Evolutionary conservation across 129 eudicot species (phyloP).

Genomic region (Flaveria brownii): DNA sequence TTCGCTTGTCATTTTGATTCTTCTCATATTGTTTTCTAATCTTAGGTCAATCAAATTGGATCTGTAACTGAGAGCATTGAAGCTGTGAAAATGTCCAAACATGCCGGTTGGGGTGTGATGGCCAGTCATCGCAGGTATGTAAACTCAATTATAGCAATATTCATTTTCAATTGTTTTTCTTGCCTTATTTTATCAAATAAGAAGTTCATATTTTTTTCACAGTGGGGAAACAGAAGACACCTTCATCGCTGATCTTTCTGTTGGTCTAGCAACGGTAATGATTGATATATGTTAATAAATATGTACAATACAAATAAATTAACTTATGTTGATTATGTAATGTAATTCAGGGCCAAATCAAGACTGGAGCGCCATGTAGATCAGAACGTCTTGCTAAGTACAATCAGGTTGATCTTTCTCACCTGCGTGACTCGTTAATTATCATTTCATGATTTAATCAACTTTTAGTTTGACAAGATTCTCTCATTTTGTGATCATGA

Average conservation of each 20-base stretch:
- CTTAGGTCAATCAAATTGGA: slow-evolving; percentile 94
- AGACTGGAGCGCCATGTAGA: slow-evolving; percentile 99
- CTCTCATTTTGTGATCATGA: neutral
- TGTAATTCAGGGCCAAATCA: slow-evolving; percentile 75
- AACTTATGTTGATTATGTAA: neutral
- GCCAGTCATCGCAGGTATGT: slow-evolving; percentile 94
- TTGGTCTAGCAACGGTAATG: slow-evolving; percentile 84
- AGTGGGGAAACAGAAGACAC: slow-evolving; percentile 98
- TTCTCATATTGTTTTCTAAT: slow-evolving; percentile 14
- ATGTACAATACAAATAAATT: neutral
- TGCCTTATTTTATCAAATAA: neutral
- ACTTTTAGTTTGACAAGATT: neutral
- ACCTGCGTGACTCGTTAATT: neutral
- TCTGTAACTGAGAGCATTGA: slow-evolving; percentile 98
- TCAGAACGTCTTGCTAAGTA: slow-evolving; percentile 93
- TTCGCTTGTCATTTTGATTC: neutral
- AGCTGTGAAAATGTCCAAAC: slow-evolving; percentile 94
- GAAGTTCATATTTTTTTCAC: slow-evolving; percentile 15
- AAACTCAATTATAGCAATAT: neutral
- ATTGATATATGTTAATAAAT: neutral
- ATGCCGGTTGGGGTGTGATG: slow-evolving; percentile 99
- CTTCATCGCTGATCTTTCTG: slow-evolving; percentile 93
- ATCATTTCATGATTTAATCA: neutral
- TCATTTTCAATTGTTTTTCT: neutral
- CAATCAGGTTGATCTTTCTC: slow-evolving; percentile 59